These are phyloP conservation scores for Trypanosomatidae sp. DNA, from an alignment of 208 protist species.

Conservation along the genomic window DNA sequence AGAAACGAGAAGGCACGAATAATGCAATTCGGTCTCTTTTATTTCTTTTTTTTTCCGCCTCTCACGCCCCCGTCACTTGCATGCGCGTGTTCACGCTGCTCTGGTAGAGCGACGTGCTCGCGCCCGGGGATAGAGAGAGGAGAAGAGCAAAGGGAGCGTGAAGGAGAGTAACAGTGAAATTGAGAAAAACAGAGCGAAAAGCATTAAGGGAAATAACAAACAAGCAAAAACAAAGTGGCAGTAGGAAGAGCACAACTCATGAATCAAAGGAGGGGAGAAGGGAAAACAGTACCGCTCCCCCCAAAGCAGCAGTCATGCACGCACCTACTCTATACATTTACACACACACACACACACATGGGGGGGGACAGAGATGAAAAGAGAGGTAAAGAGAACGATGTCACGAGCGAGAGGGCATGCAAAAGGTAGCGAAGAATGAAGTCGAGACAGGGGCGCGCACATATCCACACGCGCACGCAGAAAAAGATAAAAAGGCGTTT, in stretches of 20 bases:
- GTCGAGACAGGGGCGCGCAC: not conserved
- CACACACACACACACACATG: not conserved
- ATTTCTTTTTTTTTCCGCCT: not conserved
- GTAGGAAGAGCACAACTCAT: not conserved
- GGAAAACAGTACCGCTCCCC: not conserved
- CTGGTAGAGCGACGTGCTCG: not conserved
- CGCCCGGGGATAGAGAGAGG: not conserved
- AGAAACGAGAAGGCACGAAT: not conserved
- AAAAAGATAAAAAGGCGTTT: not conserved
- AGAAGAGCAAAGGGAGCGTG: no score
- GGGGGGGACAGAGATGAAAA: not conserved
- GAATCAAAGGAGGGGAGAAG: not conserved
- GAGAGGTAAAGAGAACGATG: not conserved
- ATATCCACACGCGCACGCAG: not conserved
- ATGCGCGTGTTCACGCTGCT: not conserved
- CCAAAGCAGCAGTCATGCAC: not conserved
- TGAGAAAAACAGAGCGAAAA: not conserved
- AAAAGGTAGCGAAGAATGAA: not conserved
- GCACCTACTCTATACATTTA: not conserved
- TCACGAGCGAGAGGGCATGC: not conserved
- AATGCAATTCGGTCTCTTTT: not conserved
- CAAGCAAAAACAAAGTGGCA: constrained; percentile 1
- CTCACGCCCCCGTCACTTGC: not conserved
- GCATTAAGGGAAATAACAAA: not conserved
- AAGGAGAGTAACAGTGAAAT: not conserved